Percentiles rank a stretch among this genome's conserved stretches.
These are phyloP conservation scores for Dentipellis fragilis DNA, from an alignment of 768 basidiomycete species.

Conservation along the genomic window DNA sequence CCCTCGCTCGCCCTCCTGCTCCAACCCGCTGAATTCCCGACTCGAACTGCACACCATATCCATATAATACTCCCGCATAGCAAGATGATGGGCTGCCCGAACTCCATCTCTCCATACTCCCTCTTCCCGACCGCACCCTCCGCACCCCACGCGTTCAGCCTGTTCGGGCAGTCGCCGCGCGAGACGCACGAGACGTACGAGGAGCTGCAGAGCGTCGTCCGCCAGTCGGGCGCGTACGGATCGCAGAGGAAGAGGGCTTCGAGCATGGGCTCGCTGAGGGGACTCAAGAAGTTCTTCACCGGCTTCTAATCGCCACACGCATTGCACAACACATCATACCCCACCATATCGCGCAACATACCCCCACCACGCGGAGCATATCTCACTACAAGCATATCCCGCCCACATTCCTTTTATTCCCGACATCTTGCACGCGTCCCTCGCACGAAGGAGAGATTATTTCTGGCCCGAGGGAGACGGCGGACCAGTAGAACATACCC, in stretches of 20 bases:
- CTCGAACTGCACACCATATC: background rate
- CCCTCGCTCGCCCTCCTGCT: background rate
- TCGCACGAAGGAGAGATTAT: no score
- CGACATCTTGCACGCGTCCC: background rate
- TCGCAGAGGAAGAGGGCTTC: background rate
- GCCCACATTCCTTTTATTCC: background rate
- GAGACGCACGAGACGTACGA: constrained; percentile 6
- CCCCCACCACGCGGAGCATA: no score
- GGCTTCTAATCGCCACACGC: background rate
- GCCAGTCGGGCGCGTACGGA: background rate
- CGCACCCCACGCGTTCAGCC: constrained; percentile 12
- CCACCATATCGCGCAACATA: background rate
- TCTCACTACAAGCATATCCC: background rate
- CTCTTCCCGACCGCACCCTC: constrained; percentile 12
- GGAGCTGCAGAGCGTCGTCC: background rate
- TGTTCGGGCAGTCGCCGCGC: constrained; percentile 13
- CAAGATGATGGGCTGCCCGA: background rate
- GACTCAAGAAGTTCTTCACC: constrained; percentile 4
- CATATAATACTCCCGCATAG: background rate
- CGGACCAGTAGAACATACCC: no score
- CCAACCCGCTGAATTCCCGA: background rate
- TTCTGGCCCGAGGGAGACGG: no score
- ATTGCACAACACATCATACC: background rate
- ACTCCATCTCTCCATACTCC: constrained; percentile 1
- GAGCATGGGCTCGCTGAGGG: background rate